Conservation (phyloP, 371 early-diverging fungal species). For the Mucor racemosus region DNA sequence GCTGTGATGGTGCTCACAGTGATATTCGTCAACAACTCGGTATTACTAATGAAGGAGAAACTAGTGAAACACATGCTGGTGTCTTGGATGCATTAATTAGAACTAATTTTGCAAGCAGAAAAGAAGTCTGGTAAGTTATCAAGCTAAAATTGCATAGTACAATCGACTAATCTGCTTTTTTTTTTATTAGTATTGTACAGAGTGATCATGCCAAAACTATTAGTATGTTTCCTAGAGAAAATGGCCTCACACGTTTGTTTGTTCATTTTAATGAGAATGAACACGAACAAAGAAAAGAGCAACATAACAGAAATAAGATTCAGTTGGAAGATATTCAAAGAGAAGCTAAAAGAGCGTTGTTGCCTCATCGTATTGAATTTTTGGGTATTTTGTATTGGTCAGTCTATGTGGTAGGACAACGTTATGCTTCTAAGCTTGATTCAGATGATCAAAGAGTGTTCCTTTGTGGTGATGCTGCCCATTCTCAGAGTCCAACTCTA, state of each 20-base stretch:
- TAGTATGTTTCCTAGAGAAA: slow-evolving; percentile 51
- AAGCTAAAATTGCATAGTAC: neutral
- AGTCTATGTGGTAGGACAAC: slow-evolving; percentile 52
- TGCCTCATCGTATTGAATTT: slow-evolving; percentile 53
- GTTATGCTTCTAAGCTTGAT: slow-evolving; percentile 37
- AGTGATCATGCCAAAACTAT: slow-evolving; percentile 44
- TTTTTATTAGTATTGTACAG: slow-evolving; percentile 39
- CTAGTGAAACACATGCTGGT: slow-evolving; percentile 50
- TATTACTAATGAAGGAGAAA: slow-evolving; percentile 44
- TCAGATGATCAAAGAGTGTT: slow-evolving; percentile 41
- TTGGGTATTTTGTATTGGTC: slow-evolving; percentile 54
- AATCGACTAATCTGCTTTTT: neutral
- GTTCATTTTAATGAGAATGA: slow-evolving; percentile 52
- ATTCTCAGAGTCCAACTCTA: slow-evolving; percentile 51
- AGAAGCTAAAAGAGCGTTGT: slow-evolving; percentile 49
- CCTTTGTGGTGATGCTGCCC: slow-evolving; percentile 53
- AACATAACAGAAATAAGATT: slow-evolving; percentile 51
- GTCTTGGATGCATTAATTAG: slow-evolving; percentile 52
- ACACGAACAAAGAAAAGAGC: slow-evolving; percentile 45
- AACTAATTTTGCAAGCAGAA: slow-evolving; percentile 46
- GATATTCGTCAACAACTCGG: slow-evolving; percentile 44
- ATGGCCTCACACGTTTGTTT: slow-evolving; percentile 50
- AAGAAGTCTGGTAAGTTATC: slow-evolving; percentile 47
- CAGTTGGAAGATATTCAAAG: slow-evolving; percentile 53
- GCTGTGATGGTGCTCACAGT: slow-evolving; percentile 54